Evolutionary conservation across 2,329 filamentous ascomycete species (phyloP).

Genomic region (Meredithiella fracta): DNA sequence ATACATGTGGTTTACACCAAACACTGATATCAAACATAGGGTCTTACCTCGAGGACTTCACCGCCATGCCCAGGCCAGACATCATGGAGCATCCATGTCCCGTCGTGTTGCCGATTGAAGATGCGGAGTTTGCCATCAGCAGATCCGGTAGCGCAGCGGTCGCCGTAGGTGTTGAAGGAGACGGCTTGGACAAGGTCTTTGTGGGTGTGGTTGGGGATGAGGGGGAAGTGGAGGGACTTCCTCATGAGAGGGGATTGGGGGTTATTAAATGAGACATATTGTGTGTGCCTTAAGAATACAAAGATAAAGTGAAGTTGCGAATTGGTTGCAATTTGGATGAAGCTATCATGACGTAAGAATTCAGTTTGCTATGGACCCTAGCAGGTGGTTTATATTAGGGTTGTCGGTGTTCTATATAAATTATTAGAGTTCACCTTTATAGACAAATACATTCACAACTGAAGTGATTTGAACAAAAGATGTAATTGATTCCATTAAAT

Average conservation of each 20-base stretch:
- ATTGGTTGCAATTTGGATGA: background rate
- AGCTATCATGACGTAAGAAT: background rate
- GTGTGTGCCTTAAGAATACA: background rate
- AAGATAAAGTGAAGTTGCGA: background rate
- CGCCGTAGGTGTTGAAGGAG: conserved; percentile 83
- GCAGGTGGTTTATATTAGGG: background rate
- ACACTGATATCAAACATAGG: too few relatives aligned
- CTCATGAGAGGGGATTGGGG: conserved; percentile 19
- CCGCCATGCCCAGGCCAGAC: conserved; percentile 82
- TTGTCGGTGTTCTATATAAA: too few relatives aligned
- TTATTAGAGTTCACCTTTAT: too few relatives aligned
- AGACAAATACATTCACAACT: too few relatives aligned
- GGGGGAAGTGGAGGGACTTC: conserved; percentile 30
- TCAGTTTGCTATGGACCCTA: background rate
- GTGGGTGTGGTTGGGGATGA: conserved; percentile 57
- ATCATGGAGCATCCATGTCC: conserved; percentile 65
- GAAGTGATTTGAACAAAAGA: too few relatives aligned
- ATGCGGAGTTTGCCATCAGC: conserved; percentile 87
- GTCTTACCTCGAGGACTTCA: conserved; percentile 72
- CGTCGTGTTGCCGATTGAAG: conserved; percentile 68
- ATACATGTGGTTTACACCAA: too few relatives aligned
- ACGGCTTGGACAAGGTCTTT: conserved; percentile 69
- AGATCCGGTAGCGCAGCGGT: conserved; percentile 77
- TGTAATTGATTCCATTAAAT: too few relatives aligned
- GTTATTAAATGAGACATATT: conserved; percentile 15